Percentiles rank a stretch among this genome's conserved stretches.
Evolutionary conservation across 176 grass and related monocot genomes (phyloP).

Genomic region (Paspalum notatum): DNA sequence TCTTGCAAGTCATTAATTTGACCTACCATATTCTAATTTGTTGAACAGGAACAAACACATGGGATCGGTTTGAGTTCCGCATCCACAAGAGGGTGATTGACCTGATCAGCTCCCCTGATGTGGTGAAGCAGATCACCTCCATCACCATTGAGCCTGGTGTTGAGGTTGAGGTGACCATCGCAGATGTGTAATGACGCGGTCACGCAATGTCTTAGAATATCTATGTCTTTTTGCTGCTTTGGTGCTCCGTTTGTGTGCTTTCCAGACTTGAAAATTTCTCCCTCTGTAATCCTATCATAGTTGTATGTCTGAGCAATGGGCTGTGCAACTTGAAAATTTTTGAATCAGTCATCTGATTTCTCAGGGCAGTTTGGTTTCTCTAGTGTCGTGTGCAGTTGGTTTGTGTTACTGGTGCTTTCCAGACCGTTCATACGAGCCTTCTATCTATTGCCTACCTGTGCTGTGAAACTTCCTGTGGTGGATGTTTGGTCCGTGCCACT

Average conservation of each 20-base stretch:
- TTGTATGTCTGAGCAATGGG: background rate
- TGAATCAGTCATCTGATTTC: background rate
- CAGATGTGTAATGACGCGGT: slow-evolving; percentile 23
- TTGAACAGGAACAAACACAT: slow-evolving; percentile 59
- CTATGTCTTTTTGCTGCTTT: background rate
- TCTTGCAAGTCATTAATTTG: background rate
- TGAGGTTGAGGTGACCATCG: slow-evolving; percentile 55
- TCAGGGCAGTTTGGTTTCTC: background rate
- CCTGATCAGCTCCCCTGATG: slow-evolving; percentile 52
- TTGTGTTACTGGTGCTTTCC: background rate
- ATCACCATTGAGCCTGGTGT: slow-evolving; percentile 55
- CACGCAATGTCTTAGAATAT: background rate
- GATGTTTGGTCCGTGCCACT: too few species aligned
- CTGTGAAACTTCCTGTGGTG: too few species aligned
- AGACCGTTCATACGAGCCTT: too few species aligned
- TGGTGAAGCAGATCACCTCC: slow-evolving; percentile 58
- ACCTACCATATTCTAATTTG: background rate
- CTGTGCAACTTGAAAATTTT: slow-evolving; percentile 15
- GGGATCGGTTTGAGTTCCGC: slow-evolving; percentile 61
- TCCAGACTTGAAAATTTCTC: background rate
- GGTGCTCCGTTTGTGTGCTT: background rate
- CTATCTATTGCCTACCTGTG: too few species aligned
- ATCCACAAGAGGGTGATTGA: slow-evolving; percentile 63
- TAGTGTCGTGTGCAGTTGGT: background rate
- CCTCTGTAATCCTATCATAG: background rate